Evolutionary conservation across 139 green algal species (phyloP), one percentile per base, ranked within the genome.

Genomic region (Chlorella vulgaris): DNA sequence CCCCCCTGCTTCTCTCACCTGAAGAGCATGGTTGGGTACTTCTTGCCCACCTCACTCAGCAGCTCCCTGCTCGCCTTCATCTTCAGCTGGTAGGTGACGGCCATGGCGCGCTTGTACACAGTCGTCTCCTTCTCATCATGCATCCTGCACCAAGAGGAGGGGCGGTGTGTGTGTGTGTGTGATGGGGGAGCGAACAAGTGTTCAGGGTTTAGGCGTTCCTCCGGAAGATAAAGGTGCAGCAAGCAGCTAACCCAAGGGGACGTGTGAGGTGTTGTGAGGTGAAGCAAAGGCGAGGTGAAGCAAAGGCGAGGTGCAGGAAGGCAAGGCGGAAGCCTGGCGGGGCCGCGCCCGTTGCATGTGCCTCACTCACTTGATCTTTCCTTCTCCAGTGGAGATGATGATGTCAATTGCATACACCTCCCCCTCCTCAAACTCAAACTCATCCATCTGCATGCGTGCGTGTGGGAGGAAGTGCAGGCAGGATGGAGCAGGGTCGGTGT

Each of bases 351-450:
- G n/a, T n/a, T n/a, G n/a, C n/a, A n/a, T n/a, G n/a, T n/a, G n/a
- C n/a, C n/a, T n/a, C n/a, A 5, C 82, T 81, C 61, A 81, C 63
- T 85, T 86, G 58, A 90, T 55, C 80, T 96, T 96, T 70, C 94
- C 94, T 84, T 97, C 94, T 39, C 96, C 96, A 4, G 89, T 95
- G 90, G 85, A 92, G 51, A 99, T 88, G 13, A 99, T 91, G 33
- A 99, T 95, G 86, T 99, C 96, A 24, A 99, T 90, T 22, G 94
- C 95, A 36, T 98, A 98, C 68, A 98, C 96, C 88, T 99, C 96
- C 74, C 98, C 96, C 76, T 96, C 93, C 88, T 98, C 94, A 88
- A 99, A 99, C 86, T 97, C 92, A 0, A 58, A 79, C 33, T 98
- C 95, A 63, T 99, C 96, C 35, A 96, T 93, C 58, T 75, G 74